Evolutionary conservation across 805 yeast genomes (phyloP).

Genomic region (Cyberlindnera maritima): DNA sequence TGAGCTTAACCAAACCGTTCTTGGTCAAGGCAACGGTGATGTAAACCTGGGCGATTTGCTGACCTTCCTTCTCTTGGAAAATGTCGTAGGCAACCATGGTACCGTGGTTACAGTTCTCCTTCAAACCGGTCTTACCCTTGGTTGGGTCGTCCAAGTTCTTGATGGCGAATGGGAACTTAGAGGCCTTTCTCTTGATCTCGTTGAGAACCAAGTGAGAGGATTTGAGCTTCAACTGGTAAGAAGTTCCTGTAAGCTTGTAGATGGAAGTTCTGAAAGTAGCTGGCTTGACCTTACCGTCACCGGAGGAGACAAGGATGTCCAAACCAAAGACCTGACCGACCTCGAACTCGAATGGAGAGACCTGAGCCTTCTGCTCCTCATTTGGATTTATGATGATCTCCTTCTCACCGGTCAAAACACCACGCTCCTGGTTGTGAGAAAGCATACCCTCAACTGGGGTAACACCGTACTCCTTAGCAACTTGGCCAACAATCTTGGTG

Average conservation of each 20-base stretch:
- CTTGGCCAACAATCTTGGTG: constrained; percentile 60
- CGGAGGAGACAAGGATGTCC: constrained; percentile 63
- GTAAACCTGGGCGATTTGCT: constrained; percentile 66
- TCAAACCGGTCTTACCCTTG: constrained; percentile 70
- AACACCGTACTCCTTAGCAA: constrained; percentile 57
- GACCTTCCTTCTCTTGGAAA: constrained; percentile 63
- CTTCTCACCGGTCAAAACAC: constrained; percentile 70
- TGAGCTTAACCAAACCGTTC: constrained; percentile 64
- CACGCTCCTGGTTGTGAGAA: constrained; percentile 64
- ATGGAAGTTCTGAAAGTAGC: constrained; percentile 63
- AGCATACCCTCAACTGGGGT: constrained; percentile 75
- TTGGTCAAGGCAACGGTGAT: constrained; percentile 75
- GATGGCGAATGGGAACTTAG: constrained; percentile 67
- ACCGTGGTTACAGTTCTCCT: constrained; percentile 67
- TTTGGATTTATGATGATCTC: constrained; percentile 74
- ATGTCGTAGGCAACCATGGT: constrained; percentile 68
- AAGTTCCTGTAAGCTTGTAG: constrained; percentile 68
- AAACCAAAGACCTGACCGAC: constrained; percentile 77
- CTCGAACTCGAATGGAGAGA: constrained; percentile 64
- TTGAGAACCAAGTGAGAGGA: constrained; percentile 64
- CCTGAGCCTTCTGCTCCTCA: constrained; percentile 59
- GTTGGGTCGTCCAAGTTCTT: constrained; percentile 65
- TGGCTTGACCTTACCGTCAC: constrained; percentile 62
- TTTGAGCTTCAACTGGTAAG: constrained; percentile 67
- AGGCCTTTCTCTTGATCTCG: constrained; percentile 64